phyloP scores from a whole-genome alignment of 257 asterid genomes.

The Scutellaria barbata region DNA sequence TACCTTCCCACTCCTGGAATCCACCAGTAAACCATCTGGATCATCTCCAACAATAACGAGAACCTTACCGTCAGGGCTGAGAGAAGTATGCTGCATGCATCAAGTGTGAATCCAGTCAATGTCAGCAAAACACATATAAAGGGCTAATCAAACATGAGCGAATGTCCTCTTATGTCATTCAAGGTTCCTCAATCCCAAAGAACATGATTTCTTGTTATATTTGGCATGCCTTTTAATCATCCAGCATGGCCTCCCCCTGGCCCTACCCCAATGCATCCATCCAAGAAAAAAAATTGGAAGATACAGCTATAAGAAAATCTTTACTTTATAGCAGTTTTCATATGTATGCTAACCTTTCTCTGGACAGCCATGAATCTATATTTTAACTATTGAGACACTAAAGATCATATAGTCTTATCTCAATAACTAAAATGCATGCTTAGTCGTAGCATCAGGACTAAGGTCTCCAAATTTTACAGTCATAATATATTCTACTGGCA shows the following conservation, averaged over 20 bases:
- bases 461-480: neutral
- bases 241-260: neutral
- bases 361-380: too few relatives aligned
- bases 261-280: neutral
- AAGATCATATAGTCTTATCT: neutral
- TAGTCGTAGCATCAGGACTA: conserved; percentile 14
- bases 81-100: conserved; percentile 77
- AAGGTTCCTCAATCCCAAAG: too few relatives aligned
- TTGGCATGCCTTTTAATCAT: too few relatives aligned
- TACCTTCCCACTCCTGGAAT: conserved; percentile 81
- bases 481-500: conserved; percentile 1
- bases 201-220: too few relatives aligned
- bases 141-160: neutral
- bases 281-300: too few relatives aligned
- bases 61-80: conserved; percentile 81
- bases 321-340: too few relatives aligned
- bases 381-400: neutral
- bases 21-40: conserved; percentile 75
- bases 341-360: too few relatives aligned
- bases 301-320: too few relatives aligned
- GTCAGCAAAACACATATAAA: neutral
- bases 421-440: neutral
- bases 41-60: conserved; percentile 86
- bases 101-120: conserved; percentile 26
- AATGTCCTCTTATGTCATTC: neutral